These are phyloP conservation scores for Cetradonia linearis DNA, from an alignment of 495 filamentous ascomycete genomes.

Conservation along the genomic window DNA sequence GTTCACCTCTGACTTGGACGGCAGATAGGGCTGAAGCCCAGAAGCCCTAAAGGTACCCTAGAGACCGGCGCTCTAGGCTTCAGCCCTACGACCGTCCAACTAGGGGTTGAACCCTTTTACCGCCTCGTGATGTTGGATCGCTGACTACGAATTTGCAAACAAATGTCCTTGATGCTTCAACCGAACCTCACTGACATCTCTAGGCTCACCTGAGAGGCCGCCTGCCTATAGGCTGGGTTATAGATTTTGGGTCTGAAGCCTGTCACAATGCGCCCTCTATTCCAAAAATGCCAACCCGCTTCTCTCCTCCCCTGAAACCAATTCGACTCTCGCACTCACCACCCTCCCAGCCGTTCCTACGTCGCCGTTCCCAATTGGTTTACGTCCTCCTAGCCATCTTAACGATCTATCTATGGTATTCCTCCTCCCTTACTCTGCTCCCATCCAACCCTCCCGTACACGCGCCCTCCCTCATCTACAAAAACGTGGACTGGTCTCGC, in stretches of 20 bases:
- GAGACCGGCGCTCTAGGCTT: no score
- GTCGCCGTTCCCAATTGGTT: constrained; percentile 11
- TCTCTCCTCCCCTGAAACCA: constrained; percentile 15
- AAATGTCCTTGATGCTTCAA: not conserved
- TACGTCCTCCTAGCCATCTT: constrained; percentile 7
- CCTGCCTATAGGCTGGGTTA: not conserved
- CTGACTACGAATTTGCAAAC: not conserved
- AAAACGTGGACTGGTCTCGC: constrained; percentile 43
- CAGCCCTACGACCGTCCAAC: no score
- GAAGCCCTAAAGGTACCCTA: no score
- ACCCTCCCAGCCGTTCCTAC: constrained; percentile 5
- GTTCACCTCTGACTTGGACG: no score
- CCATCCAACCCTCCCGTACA: constrained; percentile 1
- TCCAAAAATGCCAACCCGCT: constrained; percentile 12
- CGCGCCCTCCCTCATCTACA: constrained; percentile 21
- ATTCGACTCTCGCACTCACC: constrained; percentile 1
- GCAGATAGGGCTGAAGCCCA: no score
- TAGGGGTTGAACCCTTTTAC: not conserved
- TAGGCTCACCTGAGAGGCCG: no score
- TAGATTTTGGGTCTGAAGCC: not conserved
- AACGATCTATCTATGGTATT: constrained; percentile 16
- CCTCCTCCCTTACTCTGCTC: constrained; percentile 8
- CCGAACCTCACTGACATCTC: no score
- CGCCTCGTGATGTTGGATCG: not conserved
- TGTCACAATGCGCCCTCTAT: constrained; percentile 2